phyloP scores from a whole-genome alignment of 352 stramenopile species.

The Phytophthora macrochlamydospora region DNA sequence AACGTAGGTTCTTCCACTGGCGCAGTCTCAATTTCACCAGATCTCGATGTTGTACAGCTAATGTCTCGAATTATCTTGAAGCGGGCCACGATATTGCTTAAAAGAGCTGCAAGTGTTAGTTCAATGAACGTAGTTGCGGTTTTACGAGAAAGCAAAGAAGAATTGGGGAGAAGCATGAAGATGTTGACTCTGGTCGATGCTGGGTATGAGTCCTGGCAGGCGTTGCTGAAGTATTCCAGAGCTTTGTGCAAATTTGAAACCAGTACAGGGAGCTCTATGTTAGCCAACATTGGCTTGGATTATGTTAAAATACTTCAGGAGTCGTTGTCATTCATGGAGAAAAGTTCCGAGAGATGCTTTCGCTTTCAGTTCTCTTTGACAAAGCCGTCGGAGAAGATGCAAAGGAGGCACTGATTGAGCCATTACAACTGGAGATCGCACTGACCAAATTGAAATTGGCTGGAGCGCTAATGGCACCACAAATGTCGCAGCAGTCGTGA shows the following conservation, averaged over 20 bases:
- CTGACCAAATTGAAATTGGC: constrained; percentile 45
- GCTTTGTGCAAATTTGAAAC: constrained; percentile 14
- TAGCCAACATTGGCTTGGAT: constrained; percentile 9
- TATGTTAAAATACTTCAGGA: constrained; percentile 24
- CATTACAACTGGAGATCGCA: constrained; percentile 32
- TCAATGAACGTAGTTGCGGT: background rate
- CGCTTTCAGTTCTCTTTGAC: background rate
- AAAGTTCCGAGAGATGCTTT: constrained; percentile 3
- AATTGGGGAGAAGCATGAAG: constrained; percentile 21
- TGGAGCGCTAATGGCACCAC: constrained; percentile 37
- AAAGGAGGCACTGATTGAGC: constrained; percentile 17
- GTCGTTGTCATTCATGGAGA: constrained; percentile 13
- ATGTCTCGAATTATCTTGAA: constrained; percentile 43
- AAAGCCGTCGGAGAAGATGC: background rate
- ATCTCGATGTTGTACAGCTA: constrained; percentile 28
- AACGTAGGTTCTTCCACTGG: constrained; percentile 2
- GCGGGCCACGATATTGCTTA: constrained; percentile 29
- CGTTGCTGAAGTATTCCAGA: constrained; percentile 20
- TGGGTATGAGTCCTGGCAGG: constrained; percentile 16
- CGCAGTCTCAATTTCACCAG: constrained; percentile 2
- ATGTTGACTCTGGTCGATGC: constrained; percentile 24
- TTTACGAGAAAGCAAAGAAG: constrained; percentile 24
- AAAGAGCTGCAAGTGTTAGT: constrained; percentile 11
- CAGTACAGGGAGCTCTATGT: background rate
- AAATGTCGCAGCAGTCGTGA: constrained; percentile 32